phyloP scores from a whole-genome alignment of 257 asterid species.

The Cinchona pubescens region DNA sequence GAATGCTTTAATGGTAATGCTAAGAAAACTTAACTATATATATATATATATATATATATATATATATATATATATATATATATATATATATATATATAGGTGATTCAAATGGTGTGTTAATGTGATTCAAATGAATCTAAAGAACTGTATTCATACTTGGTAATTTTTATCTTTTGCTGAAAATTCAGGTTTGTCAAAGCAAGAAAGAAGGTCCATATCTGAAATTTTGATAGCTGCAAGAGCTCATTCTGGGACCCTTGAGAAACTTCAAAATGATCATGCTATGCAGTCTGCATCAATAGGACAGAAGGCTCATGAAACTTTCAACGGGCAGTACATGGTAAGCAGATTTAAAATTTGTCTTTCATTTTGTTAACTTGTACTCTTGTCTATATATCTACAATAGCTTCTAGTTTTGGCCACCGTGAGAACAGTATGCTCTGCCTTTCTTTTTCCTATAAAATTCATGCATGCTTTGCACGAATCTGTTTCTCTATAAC shows the following conservation, averaged over 20 bases:
- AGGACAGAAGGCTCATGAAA: conserved; percentile 49
- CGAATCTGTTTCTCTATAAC: neutral
- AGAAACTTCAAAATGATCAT: conserved; percentile 49
- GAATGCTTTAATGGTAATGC: conserved; percentile 50
- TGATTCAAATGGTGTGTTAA: neutral
- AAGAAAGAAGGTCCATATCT: conserved; percentile 48
- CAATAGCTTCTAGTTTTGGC: neutral
- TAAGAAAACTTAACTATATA: no score
- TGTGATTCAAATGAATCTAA: neutral
- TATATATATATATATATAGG: no score
- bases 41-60: no score
- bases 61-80: no score
- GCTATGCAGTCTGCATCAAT: conserved; percentile 49
- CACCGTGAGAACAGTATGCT: neutral
- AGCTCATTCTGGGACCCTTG: conserved; percentile 53
- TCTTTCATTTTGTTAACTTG: neutral
- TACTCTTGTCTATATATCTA: neutral
- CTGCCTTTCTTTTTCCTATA: neutral
- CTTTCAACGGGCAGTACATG: conserved; percentile 57
- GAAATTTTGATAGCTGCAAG: conserved; percentile 44
- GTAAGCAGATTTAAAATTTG: conserved; percentile 31
- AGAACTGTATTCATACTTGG: neutral
- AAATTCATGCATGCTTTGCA: neutral
- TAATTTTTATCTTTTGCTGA: neutral
- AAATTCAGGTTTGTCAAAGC: conserved; percentile 55